phyloP scores from a whole-genome alignment of 305 asterid species.

The Solanum hybrid region DNA sequence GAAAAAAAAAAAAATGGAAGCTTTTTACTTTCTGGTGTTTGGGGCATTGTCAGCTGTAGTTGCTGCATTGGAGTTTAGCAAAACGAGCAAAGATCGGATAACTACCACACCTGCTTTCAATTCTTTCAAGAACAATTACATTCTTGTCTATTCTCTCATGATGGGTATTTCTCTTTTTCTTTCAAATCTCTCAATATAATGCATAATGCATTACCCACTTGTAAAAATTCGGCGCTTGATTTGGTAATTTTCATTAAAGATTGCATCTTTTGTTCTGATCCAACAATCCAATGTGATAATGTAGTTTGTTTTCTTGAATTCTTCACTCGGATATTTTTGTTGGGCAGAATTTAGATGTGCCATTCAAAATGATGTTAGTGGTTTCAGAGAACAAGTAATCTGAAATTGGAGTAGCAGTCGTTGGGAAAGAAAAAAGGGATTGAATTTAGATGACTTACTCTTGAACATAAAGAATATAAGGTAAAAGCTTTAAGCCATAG shows the following conservation, averaged over 20 bases:
- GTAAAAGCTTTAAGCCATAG: neutral
- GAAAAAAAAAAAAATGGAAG: slow-evolving; percentile 37
- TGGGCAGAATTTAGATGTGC: neutral
- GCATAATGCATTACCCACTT: neutral
- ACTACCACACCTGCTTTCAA: slow-evolving; percentile 66
- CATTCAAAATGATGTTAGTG: neutral
- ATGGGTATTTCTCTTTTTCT: slow-evolving; percentile 48
- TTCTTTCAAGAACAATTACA: slow-evolving; percentile 84
- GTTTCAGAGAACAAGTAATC: neutral
- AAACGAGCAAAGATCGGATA: slow-evolving; percentile 73
- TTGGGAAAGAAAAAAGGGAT: neutral
- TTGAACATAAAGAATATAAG: neutral
- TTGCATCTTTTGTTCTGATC: neutral
- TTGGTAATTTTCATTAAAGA: neutral
- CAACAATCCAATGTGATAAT: neutral
- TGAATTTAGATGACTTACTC: neutral
- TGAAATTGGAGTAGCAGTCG: neutral
- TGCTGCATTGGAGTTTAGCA: slow-evolving; percentile 75
- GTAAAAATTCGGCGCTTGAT: neutral
- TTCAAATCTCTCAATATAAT: neutral
- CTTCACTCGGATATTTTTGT: neutral
- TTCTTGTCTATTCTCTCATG: slow-evolving; percentile 90
- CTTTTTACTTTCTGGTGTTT: slow-evolving; percentile 68
- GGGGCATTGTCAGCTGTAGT: slow-evolving; percentile 66
- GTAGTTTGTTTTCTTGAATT: neutral